Evolutionary conservation across 2,329 filamentous ascomycete species (phyloP).

Genomic region (Dactylonectria macrodidyma): DNA sequence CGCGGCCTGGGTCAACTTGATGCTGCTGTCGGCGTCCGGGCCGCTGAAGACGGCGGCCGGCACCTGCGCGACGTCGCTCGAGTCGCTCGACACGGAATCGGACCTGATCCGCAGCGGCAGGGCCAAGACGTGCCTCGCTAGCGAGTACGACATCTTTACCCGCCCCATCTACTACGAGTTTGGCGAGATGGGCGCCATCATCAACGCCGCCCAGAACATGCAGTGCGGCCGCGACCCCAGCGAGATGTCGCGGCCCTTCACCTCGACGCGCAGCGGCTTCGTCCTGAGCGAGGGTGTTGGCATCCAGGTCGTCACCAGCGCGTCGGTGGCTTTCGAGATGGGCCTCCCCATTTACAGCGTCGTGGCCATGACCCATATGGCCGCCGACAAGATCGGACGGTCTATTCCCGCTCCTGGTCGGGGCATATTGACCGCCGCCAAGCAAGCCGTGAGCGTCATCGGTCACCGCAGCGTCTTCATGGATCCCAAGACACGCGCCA

Average conservation of each 20-base stretch:
- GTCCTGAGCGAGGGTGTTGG: too few relatives aligned
- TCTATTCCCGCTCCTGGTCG: too few relatives aligned
- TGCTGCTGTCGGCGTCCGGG: constrained; percentile 91
- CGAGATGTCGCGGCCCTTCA: constrained; percentile 95
- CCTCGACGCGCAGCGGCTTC: constrained; percentile 85
- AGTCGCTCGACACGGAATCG: constrained; percentile 94
- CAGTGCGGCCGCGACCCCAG: constrained; percentile 86
- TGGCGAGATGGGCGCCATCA: constrained; percentile 97
- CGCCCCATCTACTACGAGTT: constrained; percentile 98
- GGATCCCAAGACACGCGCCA: too few relatives aligned
- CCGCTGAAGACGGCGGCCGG: constrained; percentile 96
- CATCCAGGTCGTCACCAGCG: too few relatives aligned
- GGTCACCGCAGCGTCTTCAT: too few relatives aligned
- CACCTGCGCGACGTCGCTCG: constrained; percentile 93
- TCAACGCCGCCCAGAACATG: constrained; percentile 92
- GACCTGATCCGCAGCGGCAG: constrained; percentile 97
- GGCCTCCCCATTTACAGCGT: too few relatives aligned
- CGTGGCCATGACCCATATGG: too few relatives aligned
- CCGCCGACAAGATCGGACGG: too few relatives aligned
- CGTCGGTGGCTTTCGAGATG: too few relatives aligned
- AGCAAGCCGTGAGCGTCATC: too few relatives aligned
- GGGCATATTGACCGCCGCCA: too few relatives aligned
- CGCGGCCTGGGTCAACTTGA: constrained; percentile 79
- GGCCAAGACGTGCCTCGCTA: constrained; percentile 91
- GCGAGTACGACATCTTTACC: constrained; percentile 96